Evolutionary conservation across 139 green algal genomes (phyloP).

Genomic region (Volvox africanus): DNA sequence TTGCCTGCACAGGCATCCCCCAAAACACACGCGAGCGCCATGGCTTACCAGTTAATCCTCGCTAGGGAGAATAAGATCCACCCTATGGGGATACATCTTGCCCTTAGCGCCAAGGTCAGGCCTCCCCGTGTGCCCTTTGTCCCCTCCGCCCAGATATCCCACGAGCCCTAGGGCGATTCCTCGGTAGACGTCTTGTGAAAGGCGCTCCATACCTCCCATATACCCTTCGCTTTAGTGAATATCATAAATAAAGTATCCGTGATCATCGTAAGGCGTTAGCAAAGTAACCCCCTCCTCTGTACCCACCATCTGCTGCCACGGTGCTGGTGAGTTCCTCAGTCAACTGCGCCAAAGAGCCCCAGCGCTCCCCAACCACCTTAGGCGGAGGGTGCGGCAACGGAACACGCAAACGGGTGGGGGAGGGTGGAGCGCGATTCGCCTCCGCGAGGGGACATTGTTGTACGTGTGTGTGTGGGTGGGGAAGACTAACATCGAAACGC

Average conservation of each 20-base stretch:
- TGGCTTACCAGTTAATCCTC: neutral
- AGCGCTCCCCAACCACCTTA: slow-evolving; percentile 85
- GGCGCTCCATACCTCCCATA: too few relatives aligned
- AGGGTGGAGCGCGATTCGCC: neutral
- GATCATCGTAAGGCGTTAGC: too few relatives aligned
- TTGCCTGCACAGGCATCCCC: slow-evolving; percentile 49
- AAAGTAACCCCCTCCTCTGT: neutral
- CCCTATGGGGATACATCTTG: neutral
- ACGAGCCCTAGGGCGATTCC: neutral
- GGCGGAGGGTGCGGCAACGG: neutral
- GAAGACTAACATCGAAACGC: neutral
- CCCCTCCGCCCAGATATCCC: neutral
- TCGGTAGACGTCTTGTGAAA: too few relatives aligned
- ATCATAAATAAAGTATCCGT: too few relatives aligned
- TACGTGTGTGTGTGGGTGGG: neutral
- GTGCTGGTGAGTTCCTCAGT: slow-evolving; percentile 60
- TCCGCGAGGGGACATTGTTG: neutral
- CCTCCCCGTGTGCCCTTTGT: neutral
- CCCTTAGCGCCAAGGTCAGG: neutral
- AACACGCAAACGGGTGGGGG: neutral
- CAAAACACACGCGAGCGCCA: neutral
- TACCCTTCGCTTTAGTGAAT: too few relatives aligned
- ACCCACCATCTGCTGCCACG: slow-evolving; percentile 67
- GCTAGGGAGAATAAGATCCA: too few relatives aligned
- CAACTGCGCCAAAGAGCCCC: slow-evolving; percentile 80